Evolutionary conservation across 805 yeast species (phyloP).

Genomic region (Ogataea ganodermae): DNA sequence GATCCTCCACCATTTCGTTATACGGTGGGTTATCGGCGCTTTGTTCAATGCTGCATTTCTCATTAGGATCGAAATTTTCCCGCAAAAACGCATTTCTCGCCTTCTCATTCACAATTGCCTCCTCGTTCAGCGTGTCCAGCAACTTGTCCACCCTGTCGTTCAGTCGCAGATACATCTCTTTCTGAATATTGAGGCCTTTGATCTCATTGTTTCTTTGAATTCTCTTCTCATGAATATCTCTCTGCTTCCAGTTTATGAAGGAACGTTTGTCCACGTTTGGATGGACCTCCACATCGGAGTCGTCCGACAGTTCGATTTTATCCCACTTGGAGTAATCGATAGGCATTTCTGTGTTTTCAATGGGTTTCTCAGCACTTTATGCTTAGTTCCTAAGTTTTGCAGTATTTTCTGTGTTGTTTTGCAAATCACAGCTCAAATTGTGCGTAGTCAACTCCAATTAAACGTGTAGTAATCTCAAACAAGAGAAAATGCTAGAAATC

Average conservation of each 20-base stretch:
- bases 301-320: conserved; percentile 92
- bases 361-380: too few species aligned
- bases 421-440: too few species aligned
- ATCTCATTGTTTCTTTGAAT: conserved; percentile 77
- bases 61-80: conserved; percentile 55
- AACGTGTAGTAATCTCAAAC: not conserved
- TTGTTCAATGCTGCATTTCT: conserved; percentile 48
- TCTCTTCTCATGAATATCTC: conserved; percentile 94
- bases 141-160: conserved; percentile 72
- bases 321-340: conserved; percentile 99
- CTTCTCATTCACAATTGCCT: conserved; percentile 37
- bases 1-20: conserved; percentile 90
- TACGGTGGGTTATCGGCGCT: conserved; percentile 58
- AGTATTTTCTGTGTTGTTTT: too few species aligned
- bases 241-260: conserved; percentile 94
- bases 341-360: conserved; percentile 24
- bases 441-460: too few species aligned
- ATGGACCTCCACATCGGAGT: conserved; percentile 95
- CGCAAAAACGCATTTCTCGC: conserved; percentile 46
- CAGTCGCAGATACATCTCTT: conserved; percentile 76
- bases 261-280: conserved; percentile 96
- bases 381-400: too few species aligned
- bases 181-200: conserved; percentile 70
- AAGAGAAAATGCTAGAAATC: conserved; percentile 5
- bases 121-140: conserved; percentile 43